Base-by-base conservation (phyloP, 1,284 basidiomycete species). In the Ustilago sp. region DNA sequence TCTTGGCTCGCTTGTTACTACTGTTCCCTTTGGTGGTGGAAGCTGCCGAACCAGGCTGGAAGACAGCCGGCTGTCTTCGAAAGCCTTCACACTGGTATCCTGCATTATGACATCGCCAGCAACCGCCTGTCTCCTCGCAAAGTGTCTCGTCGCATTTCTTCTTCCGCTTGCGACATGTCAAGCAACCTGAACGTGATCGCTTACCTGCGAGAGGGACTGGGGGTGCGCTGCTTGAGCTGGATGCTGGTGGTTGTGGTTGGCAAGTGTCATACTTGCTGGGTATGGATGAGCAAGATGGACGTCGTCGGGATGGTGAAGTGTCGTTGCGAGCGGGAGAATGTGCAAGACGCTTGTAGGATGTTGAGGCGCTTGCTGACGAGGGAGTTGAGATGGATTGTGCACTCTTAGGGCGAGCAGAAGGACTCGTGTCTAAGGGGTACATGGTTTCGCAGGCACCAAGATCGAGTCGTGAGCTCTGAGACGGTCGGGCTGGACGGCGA, bases 41-140 rank as follows among this genome's bases (percentile, higher is more conserved):
- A 4, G 63, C 47, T 2, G 63, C 47, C 1, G 60, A 31, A 9
- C 72, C 72, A 1, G 63, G 72, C 32, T 66, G 67, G 54, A 69
- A 74, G 23, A 66, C 59, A 35, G 66, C 63, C 1, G 67, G 72
- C 2, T 67, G 35, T 7, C 72, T 54, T 51, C 67, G 63, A 41
- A 74, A 74, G 12, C 67, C 72, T 56, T 74, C 72, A 52, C 72
- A 74, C n/a, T 59, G 63, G 43, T 74, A 74, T 2, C 72, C 72
- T n/a, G 72, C 72, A n/a, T 74, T 74, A 47, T 67, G 72, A 58
- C 72, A 74, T 56, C 72, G 50, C 72, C 72, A 74, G 35, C 72
- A 74, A 31, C 72, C 72, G 7, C 72, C 72, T 8, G 72, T 74
- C 57, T 74, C 67, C 45, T 62, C 59, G 54, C 72, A 74, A 1